A percentile compares a stretch with the other conserved stretches of the same genome.
phyloP scores from a whole-genome alignment of 352 stramenopile species.

The Pythium chondricola region DNA sequence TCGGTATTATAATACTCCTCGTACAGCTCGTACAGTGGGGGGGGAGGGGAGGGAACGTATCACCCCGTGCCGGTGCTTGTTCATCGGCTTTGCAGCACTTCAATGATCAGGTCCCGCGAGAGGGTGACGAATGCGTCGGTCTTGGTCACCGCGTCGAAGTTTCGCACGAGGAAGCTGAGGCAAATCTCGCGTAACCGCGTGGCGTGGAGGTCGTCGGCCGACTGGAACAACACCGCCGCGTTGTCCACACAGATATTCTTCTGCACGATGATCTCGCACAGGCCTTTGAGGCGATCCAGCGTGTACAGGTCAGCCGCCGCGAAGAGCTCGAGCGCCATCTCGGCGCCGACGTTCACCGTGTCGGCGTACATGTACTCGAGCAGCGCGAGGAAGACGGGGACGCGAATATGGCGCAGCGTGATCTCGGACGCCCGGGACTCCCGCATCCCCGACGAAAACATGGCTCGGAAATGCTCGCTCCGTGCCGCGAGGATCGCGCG shows the following conservation, averaged over 20 bases:
- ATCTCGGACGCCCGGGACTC: slow-evolving; percentile 86
- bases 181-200: slow-evolving; percentile 84
- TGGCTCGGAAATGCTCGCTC: slow-evolving; percentile 92
- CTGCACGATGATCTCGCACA: slow-evolving; percentile 88
- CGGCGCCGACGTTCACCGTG: slow-evolving; percentile 85
- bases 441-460: slow-evolving; percentile 95
- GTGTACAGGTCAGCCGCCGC: slow-evolving; percentile 93
- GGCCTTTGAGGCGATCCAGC: slow-evolving; percentile 89
- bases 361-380: slow-evolving; percentile 98
- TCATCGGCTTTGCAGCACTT: slow-evolving; percentile 75
- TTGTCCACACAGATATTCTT: slow-evolving; percentile 88
- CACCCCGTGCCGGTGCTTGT: too few relatives aligned
- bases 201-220: slow-evolving; percentile 80
- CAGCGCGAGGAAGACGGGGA: slow-evolving; percentile 91
- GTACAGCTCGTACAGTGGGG: too few relatives aligned
- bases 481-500: slow-evolving; percentile 90
- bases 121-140: slow-evolving; percentile 83
- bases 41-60: too few relatives aligned
- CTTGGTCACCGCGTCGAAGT: slow-evolving; percentile 91
- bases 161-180: slow-evolving; percentile 83
- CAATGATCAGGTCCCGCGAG: slow-evolving; percentile 84
- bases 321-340: slow-evolving; percentile 94
- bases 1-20: too few relatives aligned
- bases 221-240: slow-evolving; percentile 76
- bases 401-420: slow-evolving; percentile 82